Percentiles rank a stretch among this genome's conserved stretches.
Evolutionary conservation across 2,329 filamentous ascomycete species (phyloP).

Genomic region (Sporothrix variecibatus): DNA sequence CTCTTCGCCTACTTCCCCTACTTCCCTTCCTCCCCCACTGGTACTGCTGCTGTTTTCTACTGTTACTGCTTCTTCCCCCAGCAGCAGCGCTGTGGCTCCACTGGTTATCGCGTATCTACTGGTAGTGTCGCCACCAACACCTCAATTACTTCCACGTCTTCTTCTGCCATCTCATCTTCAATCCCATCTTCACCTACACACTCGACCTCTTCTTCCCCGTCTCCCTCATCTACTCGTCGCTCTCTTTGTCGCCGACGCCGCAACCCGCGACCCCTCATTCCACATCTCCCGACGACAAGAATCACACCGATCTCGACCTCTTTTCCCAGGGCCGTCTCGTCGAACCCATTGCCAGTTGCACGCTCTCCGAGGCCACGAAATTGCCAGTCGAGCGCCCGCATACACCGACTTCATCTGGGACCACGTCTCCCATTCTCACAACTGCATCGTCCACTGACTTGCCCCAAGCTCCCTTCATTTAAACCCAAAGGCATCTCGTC

Average conservation of each 20-base stretch:
- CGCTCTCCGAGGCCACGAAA: conserved; percentile 35
- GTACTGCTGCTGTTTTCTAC: no score
- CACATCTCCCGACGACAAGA: conserved; percentile 34
- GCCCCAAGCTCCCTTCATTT: neutral
- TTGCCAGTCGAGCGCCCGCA: conserved; percentile 28
- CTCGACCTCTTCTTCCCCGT: conserved; percentile 18
- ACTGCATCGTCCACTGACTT: neutral
- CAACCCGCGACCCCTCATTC: conserved; percentile 49
- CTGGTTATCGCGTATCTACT: conserved; percentile 13
- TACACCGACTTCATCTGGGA: conserved; percentile 25
- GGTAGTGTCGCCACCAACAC: neutral
- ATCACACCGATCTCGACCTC: conserved; percentile 29
- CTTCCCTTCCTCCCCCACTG: neutral
- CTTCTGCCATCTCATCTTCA: neutral
- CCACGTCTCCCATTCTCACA: neutral
- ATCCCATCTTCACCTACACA: conserved; percentile 8
- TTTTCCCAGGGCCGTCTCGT: conserved; percentile 31
- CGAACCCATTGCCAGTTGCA: conserved; percentile 40
- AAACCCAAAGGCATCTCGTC: neutral
- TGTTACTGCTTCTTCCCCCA: neutral
- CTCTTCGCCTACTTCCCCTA: neutral
- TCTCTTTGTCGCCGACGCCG: conserved; percentile 45
- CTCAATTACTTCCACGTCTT: neutral
- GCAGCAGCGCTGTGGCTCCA: conserved; percentile 12
- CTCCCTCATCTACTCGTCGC: conserved; percentile 39